Percentiles rank a stretch among this genome's conserved stretches.
These are phyloP conservation scores for Scedosporium apiospermum DNA, from an alignment of 2,329 filamentous ascomycete species.

Conservation along the genomic window DNA sequence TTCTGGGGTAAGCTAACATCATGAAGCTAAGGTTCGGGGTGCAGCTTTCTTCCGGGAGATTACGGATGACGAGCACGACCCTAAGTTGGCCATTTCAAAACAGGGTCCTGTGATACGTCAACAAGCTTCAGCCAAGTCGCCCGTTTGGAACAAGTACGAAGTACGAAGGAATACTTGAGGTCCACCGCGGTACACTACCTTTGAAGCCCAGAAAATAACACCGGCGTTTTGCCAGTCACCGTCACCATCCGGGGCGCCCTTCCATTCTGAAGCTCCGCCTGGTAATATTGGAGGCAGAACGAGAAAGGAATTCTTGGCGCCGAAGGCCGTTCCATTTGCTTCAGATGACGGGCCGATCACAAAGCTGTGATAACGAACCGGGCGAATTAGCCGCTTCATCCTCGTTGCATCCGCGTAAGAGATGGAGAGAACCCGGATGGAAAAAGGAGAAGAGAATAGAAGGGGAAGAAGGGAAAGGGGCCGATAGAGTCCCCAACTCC, in stretches of 20 bases:
- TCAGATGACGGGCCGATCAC: slow-evolving; percentile 2
- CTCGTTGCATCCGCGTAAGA: not conserved
- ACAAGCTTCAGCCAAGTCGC: too few relatives aligned
- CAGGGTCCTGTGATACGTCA: too few relatives aligned
- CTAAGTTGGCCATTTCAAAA: too few relatives aligned
- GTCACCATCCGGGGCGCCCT: not conserved
- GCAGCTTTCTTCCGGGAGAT: not conserved
- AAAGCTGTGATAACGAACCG: not conserved
- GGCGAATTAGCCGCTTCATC: slow-evolving; percentile 1
- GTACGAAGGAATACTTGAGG: too few relatives aligned
- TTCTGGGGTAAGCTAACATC: not conserved
- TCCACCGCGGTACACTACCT: too few relatives aligned
- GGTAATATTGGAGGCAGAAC: not conserved
- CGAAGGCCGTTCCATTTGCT: not conserved
- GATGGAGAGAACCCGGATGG: not conserved
- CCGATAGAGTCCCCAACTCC: not conserved
- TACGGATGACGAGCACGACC: not conserved
- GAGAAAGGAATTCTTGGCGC: not conserved
- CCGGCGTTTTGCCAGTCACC: not conserved
- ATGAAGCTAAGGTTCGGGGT: not conserved
- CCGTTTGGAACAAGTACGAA: too few relatives aligned
- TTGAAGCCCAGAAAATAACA: too few relatives aligned
- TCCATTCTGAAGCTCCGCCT: not conserved
- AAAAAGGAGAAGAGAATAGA: not conserved
- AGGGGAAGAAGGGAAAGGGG: not conserved